phyloP scores from a whole-genome alignment of 2,329 filamentous ascomycete species.

The Cercospora sesami region DNA sequence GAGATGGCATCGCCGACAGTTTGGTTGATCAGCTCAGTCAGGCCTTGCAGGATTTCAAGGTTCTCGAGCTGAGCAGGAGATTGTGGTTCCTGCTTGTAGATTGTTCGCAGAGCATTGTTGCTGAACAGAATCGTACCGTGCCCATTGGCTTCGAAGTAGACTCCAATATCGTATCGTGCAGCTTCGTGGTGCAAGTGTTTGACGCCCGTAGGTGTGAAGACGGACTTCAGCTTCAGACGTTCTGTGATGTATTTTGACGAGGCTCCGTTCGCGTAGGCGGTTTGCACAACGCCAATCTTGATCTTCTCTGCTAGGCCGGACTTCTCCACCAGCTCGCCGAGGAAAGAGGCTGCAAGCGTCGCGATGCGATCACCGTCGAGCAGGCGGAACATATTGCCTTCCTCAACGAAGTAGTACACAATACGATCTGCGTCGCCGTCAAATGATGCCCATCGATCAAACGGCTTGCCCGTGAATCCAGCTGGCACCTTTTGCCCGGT shows the following conservation, averaged over 20 bases:
- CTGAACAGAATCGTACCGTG: conserved; percentile 97
- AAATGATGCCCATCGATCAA: conserved; percentile 82
- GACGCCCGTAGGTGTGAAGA: conserved; percentile 92
- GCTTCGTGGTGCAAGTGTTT: conserved; percentile 98
- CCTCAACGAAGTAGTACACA: conserved; percentile 90
- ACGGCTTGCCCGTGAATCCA: conserved; percentile 71
- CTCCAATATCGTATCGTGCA: conserved; percentile 87
- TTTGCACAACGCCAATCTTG: conserved; percentile 93
- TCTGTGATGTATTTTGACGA: conserved; percentile 90
- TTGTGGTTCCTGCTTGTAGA: conserved; percentile 77
- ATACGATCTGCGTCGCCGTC: conserved; percentile 95
- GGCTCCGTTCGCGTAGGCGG: conserved; percentile 94
- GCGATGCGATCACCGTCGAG: conserved; percentile 97
- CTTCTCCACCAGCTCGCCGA: conserved; percentile 79
- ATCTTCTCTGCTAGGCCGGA: conserved; percentile 77
- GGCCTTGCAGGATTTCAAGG: conserved; percentile 77
- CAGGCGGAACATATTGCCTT: conserved; percentile 80
- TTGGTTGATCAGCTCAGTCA: conserved; percentile 94
- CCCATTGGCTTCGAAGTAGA: conserved; percentile 98
- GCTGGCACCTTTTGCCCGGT: conserved; percentile 90
- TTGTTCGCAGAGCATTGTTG: conserved; percentile 73
- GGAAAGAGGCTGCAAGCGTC: conserved; percentile 88
- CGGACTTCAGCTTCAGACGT: conserved; percentile 81
- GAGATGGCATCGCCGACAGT: conserved; percentile 94
- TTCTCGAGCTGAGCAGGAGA: conserved; percentile 90